These are phyloP conservation scores for Daucus carota DNA, from an alignment of 129 eudicot genomes.

Conservation along the genomic window DH1_v3.0 NC_030384.2:42652501-42653000, in stretches of 20 bases:
- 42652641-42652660: not conserved
- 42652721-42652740: slow-evolving; percentile 27
- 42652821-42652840: slow-evolving; percentile 40
- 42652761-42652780: slow-evolving; percentile 84
- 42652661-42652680: not conserved
- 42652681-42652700: slow-evolving; percentile 25
- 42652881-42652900: slow-evolving; percentile 63
- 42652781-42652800: slow-evolving; percentile 68
- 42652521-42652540: slow-evolving; percentile 1
- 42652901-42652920: slow-evolving; percentile 71
- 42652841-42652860: slow-evolving; percentile 39
- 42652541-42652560: slow-evolving; percentile 1
- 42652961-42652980: slow-evolving; percentile 45
- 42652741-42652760: slow-evolving; percentile 26
- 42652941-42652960: slow-evolving; percentile 59
- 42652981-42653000: slow-evolving; percentile 42
- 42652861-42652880: slow-evolving; percentile 38
- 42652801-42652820: slow-evolving; percentile 61
- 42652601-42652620: slow-evolving; percentile 4
- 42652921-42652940: slow-evolving; percentile 66
- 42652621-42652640: not conserved
- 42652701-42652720: slow-evolving; percentile 16
- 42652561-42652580: not conserved
- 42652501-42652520: not conserved
- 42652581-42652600: slow-evolving; percentile 17